phyloP scores from a whole-genome alignment of 2,329 filamentous ascomycete genomes.

The Fusarium tricinctum region DNA sequence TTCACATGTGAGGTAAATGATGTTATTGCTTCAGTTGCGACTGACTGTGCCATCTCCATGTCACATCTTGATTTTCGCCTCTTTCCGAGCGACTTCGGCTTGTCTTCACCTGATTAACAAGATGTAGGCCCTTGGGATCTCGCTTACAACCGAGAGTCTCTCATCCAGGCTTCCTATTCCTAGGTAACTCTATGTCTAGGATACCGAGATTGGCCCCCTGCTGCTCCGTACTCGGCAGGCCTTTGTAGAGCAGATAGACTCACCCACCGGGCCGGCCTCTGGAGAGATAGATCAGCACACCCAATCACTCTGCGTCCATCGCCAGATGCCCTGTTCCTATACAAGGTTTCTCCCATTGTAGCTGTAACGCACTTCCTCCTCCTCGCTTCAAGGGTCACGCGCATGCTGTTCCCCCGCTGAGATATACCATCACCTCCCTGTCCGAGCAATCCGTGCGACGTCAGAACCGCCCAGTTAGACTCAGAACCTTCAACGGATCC shows the following conservation, averaged over 20 bases:
- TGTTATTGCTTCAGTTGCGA: background rate
- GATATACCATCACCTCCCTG: conserved; percentile 22
- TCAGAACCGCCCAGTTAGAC: conserved; percentile 18
- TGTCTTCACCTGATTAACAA: conserved; percentile 10
- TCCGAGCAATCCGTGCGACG: conserved; percentile 31
- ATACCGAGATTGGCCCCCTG: conserved; percentile 25
- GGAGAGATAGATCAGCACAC: conserved; percentile 31
- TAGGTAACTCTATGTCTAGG: background rate
- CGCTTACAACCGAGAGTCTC: conserved; percentile 13
- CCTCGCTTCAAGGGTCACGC: conserved; percentile 27
- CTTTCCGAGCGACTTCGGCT: conserved; percentile 32
- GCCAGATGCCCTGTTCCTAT: conserved; percentile 9
- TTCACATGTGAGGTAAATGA: background rate
- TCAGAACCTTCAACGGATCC: background rate
- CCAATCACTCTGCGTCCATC: conserved; percentile 23
- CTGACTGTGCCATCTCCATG: background rate
- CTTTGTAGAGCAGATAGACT: conserved; percentile 4
- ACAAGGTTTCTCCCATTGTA: conserved; percentile 2
- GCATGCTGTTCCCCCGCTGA: conserved; percentile 28
- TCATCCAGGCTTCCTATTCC: background rate
- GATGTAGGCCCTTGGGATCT: conserved; percentile 12
- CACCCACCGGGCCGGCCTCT: conserved; percentile 38
- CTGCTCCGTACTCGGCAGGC: conserved; percentile 26
- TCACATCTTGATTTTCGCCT: conserved; percentile 1
- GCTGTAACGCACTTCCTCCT: conserved; percentile 31